Evolutionary conservation across 176 grass and related monocot genomes (phyloP).

Genomic region (Avena insularis): DNA sequence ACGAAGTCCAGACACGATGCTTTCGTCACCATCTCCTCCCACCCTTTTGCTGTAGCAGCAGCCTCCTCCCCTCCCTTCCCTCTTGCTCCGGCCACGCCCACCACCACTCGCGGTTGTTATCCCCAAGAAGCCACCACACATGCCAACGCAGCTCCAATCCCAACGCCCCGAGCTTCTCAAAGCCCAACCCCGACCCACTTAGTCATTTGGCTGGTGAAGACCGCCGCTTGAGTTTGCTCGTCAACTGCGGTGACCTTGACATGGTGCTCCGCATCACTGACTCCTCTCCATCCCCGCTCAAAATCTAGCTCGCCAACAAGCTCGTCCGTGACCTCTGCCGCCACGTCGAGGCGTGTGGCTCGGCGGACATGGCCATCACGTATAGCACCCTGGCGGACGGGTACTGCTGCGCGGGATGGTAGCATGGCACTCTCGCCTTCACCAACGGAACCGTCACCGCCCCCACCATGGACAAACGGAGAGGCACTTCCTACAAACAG

Average conservation of each 20-base stretch:
- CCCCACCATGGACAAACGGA: too few relatives aligned
- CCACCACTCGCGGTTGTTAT: neutral
- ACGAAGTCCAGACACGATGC: conserved; percentile 55
- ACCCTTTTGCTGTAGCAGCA: conserved; percentile 30
- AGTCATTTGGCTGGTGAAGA: conserved; percentile 42
- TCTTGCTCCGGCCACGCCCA: conserved; percentile 5
- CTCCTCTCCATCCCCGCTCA: conserved; percentile 42
- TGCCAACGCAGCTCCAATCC: conserved; percentile 39
- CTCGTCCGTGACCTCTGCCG: conserved; percentile 78
- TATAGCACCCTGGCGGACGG: conserved; percentile 64
- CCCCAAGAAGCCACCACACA: neutral
- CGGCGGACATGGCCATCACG: conserved; percentile 61
- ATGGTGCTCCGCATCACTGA: conserved; percentile 57
- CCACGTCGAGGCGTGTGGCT: conserved; percentile 56
- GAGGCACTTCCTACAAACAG: too few relatives aligned
- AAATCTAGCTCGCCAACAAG: conserved; percentile 58
- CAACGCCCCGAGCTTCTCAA: conserved; percentile 24
- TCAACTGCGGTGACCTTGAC: conserved; percentile 61
- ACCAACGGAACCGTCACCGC: too few relatives aligned
- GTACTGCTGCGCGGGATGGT: conserved; percentile 64
- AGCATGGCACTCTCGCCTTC: too few relatives aligned
- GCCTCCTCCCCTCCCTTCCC: conserved; percentile 29
- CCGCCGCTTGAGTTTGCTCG: conserved; percentile 60
- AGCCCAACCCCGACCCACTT: neutral
- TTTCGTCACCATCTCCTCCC: conserved; percentile 37